Base-by-base conservation (phyloP, 2,329 filamentous ascomycete species). In the Colletotrichum siamense region DNA sequence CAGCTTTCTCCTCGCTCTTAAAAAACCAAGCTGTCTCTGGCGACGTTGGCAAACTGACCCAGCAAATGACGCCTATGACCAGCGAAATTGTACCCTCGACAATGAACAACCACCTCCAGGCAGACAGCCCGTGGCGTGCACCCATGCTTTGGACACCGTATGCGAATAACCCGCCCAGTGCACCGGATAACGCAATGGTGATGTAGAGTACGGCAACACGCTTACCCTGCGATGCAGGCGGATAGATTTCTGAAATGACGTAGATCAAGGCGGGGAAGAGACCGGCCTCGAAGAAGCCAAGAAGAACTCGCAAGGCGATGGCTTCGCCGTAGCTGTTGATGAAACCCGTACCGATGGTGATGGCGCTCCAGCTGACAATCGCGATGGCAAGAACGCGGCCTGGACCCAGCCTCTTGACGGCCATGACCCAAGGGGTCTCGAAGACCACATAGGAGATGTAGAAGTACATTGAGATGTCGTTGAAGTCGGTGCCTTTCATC, bases 71-170 rank as follows among this genome's bases (percentile, higher is more conserved):
- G 2, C 82, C 81, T 12, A 85, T 71, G 6, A 79, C 74, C 0
- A 86, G 69, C 4, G 85, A 85, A 4, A 85, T 79, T 2, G 82
- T 75, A 3, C 87, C 86, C 72, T 89, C 87, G 0, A 87, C 82
- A 39, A 89, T 88, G 73, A 90, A 90, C 0, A 89, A 80, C 89
- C 88, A 91, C 69, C 88, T 79, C 89, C 89, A 90, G 1, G 89
- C 44, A 52, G 44, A 52, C 10, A 52, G n/a, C 5, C 44, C 44
- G 44, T 52, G 44, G n/a, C 44, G 44, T 52, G n/a, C 44, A 15
- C 90, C 87, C 75, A 90, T 84, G 0, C 84, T 83, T 34, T 87
- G 84, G 4, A 83, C 81, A 0, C 77, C 81, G 18, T 81, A 83
- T 0, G 82, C 82, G 1, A 83, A 76, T 4, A 83, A 49, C 0